Base-by-base conservation (phyloP, 192 early-diverging fungal genomes). In the Paraglomus brasilianum region DNA sequence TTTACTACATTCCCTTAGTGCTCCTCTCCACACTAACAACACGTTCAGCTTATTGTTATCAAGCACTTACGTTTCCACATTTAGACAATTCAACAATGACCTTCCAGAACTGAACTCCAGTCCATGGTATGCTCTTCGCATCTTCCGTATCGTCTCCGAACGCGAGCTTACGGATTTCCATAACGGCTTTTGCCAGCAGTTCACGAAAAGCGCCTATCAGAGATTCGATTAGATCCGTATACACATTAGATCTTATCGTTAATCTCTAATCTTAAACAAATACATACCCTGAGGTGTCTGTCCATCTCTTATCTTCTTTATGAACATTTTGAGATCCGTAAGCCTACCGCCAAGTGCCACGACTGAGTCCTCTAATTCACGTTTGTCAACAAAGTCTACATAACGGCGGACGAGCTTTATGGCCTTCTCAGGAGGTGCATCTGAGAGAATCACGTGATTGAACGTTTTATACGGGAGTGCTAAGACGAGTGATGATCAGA, bases 81-180 rank as follows among this genome's bases (percentile, higher is more conserved):
- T 71, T 77, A 14, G 88, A 84, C 17, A 99, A 82, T 55, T 86
- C 75, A 51, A 88, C 85, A 53, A 95, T 78, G 22, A 98, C 75
- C 46, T 86, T 81, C 93, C 94, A 98, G 76, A 98, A 96, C 78
- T 99, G 97, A 45, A 92, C 83, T 0, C 89, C 77, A 41, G 84
- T 86, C 96, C 97, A 99, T 19, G 81, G 61, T 21, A 75, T 44
- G 1, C 53, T 36, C 0, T 69, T 76, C 38, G 80, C 75, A 17
- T 74, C 72, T 46, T 78, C 75, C 45, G 75, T 75, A 41, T 87
- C 83, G 64, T 93, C 87, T 40, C 86, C 86, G 58, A 96, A 90
- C 0, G 92, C 95, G 48, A 86, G 80, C 77, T 96, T 98, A 58
- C 92, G 88, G 58, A 98, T 80, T 74, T 98, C 95, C 42, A 92